phyloP scores from a whole-genome alignment of 2,329 filamentous ascomycete species.

The Diaporthe vaccinii region DNA sequence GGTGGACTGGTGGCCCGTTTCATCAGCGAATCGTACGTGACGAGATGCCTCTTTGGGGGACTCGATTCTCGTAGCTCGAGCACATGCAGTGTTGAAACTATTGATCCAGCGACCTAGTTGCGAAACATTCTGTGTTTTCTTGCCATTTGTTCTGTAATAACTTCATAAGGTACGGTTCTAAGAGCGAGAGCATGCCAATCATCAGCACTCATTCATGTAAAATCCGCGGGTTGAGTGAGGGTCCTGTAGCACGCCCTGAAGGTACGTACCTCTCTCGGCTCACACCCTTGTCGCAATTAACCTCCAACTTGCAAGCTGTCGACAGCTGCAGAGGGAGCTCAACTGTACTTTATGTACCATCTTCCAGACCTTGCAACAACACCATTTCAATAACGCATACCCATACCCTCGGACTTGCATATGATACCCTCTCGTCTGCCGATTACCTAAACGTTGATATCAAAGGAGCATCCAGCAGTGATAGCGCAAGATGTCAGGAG shows the following conservation, averaged over 20 bases:
- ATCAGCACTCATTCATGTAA: neutral
- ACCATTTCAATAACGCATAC: slow-evolving; percentile 42
- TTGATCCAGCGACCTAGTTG: neutral
- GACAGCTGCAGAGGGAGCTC: slow-evolving; percentile 32
- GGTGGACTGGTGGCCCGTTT: neutral
- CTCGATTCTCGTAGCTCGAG: neutral
- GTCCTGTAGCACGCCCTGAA: neutral
- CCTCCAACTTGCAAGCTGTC: slow-evolving; percentile 35
- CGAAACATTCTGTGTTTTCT: neutral
- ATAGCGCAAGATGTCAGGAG: slow-evolving; percentile 74
- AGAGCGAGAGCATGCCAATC: neutral
- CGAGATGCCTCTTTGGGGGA: no score
- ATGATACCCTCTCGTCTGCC: neutral
- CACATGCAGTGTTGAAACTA: neutral
- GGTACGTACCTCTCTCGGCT: slow-evolving; percentile 35
- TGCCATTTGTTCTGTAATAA: neutral
- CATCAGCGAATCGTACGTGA: neutral
- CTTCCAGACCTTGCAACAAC: slow-evolving; percentile 42
- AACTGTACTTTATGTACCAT: neutral
- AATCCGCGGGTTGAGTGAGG: neutral
- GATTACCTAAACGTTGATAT: neutral
- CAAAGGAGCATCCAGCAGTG: neutral
- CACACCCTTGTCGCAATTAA: slow-evolving; percentile 30
- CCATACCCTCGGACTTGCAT: neutral
- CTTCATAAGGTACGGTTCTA: neutral